phyloP scores from a whole-genome alignment of 192 early-diverging fungal species.

The Pilobolus umbonatus region DNA sequence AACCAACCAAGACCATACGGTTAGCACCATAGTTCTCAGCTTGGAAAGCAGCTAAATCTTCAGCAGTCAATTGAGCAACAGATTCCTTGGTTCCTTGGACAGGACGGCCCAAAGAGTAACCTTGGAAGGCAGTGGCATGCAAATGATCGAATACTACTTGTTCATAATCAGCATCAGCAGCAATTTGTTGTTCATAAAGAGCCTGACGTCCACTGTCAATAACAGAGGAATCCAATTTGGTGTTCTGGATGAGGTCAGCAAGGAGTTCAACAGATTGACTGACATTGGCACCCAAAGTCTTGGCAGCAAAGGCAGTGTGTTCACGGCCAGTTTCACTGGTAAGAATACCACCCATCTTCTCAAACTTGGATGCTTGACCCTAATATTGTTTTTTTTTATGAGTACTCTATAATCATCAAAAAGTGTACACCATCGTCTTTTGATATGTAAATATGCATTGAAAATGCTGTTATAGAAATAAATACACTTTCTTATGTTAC shows the following conservation, averaged over 20 bases:
- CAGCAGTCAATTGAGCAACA: constrained; percentile 81
- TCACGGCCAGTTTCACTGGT: constrained; percentile 98
- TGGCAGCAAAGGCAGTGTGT: constrained; percentile 97
- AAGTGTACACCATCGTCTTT: no score
- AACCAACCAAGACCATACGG: constrained; percentile 93
- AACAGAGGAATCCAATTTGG: constrained; percentile 71
- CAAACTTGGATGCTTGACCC: constrained; percentile 54
- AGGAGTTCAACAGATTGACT: constrained; percentile 82
- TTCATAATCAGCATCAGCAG: constrained; percentile 84
- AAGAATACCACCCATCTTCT: constrained; percentile 95
- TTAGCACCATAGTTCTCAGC: constrained; percentile 91
- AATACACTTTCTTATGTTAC: no score
- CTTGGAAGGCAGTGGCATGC: constrained; percentile 94
- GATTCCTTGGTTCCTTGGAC: constrained; percentile 92
- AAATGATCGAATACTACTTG: constrained; percentile 98
- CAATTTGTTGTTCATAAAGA: constrained; percentile 87
- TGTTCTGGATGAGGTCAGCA: constrained; percentile 91
- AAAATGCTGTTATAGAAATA: no score
- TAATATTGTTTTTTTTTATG: background rate
- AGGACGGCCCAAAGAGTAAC: constrained; percentile 81
- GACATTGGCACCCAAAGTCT: constrained; percentile 80
- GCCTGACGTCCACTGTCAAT: constrained; percentile 95
- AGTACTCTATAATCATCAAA: background rate
- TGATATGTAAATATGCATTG: no score
- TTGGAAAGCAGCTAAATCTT: constrained; percentile 85